Evolutionary conservation across 495 filamentous ascomycete species (phyloP).

Genomic region (Bacidia gigantensis): DNA sequence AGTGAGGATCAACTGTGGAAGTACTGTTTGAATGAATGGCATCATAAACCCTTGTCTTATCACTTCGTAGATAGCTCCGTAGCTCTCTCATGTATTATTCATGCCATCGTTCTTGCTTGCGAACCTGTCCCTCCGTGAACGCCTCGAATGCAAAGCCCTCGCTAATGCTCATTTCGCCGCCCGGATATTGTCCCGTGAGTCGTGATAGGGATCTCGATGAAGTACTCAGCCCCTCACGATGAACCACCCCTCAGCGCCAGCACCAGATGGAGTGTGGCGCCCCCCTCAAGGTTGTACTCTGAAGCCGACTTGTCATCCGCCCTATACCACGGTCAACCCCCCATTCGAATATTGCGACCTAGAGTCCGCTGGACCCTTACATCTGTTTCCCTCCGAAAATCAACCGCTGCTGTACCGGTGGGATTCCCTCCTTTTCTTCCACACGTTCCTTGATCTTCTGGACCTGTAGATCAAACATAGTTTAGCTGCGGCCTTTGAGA

Average conservation of each 20-base stretch:
- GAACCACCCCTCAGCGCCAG: slow-evolving; percentile 75
- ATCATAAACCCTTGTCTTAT: too few relatives aligned
- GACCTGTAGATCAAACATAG: slow-evolving; percentile 39
- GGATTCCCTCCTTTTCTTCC: slow-evolving; percentile 97
- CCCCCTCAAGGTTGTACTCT: slow-evolving; percentile 83
- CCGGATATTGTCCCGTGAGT: too few relatives aligned
- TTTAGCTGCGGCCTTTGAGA: background rate
- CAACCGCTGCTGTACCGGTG: slow-evolving; percentile 88
- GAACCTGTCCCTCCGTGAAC: background rate
- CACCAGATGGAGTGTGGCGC: slow-evolving; percentile 87
- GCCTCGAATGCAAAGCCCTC: background rate
- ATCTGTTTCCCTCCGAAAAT: slow-evolving; percentile 98
- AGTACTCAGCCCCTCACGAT: too few relatives aligned
- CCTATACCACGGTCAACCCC: slow-evolving; percentile 35
- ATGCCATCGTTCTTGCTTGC: background rate
- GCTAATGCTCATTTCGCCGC: background rate
- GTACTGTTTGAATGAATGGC: too few relatives aligned
- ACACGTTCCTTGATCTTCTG: slow-evolving; percentile 94
- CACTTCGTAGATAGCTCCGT: too few relatives aligned
- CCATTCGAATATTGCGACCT: too few relatives aligned
- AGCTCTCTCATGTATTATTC: too few relatives aligned
- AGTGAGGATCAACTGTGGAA: too few relatives aligned
- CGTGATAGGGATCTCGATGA: too few relatives aligned
- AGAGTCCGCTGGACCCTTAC: too few relatives aligned
- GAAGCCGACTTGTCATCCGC: slow-evolving; percentile 75